These are phyloP conservation scores for Epichloe coenophiala DNA, from an alignment of 2,329 filamentous ascomycete species.

Conservation along the genomic window DNA sequence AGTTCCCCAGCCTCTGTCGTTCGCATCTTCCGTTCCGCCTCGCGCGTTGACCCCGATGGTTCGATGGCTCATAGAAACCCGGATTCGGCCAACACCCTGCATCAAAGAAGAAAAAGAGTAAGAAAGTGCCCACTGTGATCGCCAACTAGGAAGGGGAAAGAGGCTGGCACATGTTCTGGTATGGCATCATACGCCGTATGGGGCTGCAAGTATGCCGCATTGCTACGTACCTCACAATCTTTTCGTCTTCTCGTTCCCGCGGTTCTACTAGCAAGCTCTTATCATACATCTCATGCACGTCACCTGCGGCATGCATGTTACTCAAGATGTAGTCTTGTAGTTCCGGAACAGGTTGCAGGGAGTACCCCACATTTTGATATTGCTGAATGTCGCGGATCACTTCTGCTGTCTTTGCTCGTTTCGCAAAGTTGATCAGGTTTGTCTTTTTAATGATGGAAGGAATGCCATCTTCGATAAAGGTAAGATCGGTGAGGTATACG, in stretches of 20 bases:
- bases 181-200: too few species aligned
- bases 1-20: background rate
- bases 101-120: constrained; percentile 7
- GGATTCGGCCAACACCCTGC: constrained; percentile 46
- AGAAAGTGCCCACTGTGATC: background rate
- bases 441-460: constrained; percentile 93
- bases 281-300: constrained; percentile 99
- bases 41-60: background rate
- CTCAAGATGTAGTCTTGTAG: constrained; percentile 92
- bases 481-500: constrained; percentile 92
- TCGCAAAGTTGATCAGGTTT: constrained; percentile 95
- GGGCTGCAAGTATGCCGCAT: constrained; percentile 12
- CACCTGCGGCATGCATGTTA: constrained; percentile 89
- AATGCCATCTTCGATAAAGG: constrained; percentile 97
- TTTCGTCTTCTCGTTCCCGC: constrained; percentile 93
- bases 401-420: constrained; percentile 93
- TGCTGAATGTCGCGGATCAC: constrained; percentile 98
- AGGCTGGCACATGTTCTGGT: background rate
- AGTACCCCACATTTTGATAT: constrained; percentile 96
- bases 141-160: background rate
- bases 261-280: constrained; percentile 89
- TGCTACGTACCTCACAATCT: constrained; percentile 82
- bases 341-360: constrained; percentile 77
- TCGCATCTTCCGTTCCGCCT: background rate
- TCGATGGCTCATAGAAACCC: constrained; percentile 37